A percentile compares a stretch with the other conserved stretches of the same genome.
Evolutionary conservation across 164 flowering plant species (phyloP).

Genomic region (Macadamia integrifolia): DNA sequence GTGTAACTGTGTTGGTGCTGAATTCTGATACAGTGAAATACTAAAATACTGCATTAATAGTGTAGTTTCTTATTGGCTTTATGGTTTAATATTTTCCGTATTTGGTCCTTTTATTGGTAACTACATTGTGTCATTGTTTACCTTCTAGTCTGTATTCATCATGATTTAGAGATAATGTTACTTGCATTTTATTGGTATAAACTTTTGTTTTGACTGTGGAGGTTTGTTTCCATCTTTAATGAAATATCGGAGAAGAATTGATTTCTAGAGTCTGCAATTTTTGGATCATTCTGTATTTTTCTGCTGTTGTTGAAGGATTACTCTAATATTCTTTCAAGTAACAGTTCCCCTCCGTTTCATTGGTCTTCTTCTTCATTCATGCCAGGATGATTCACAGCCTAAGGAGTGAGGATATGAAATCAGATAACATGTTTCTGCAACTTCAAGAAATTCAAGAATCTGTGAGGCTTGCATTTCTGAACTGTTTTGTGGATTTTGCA

Average conservation of each 20-base stretch:
- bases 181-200: too few relatives aligned
- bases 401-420: constrained; percentile 56
- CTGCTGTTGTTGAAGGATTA: not conserved
- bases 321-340: not conserved
- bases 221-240: too few relatives aligned
- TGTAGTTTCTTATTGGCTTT: too few relatives aligned
- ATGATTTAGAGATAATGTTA: too few relatives aligned
- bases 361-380: constrained; percentile 5
- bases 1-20: too few relatives aligned
- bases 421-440: constrained; percentile 62
- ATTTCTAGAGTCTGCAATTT: not conserved
- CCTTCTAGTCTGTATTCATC: too few relatives aligned
- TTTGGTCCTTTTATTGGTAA: too few relatives aligned
- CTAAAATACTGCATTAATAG: too few relatives aligned
- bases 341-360: not conserved
- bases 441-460: constrained; percentile 91
- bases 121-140: too few relatives aligned
- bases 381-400: constrained; percentile 74
- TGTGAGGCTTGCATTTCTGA: constrained; percentile 77
- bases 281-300: not conserved
- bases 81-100: too few relatives aligned
- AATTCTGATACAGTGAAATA: too few relatives aligned
- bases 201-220: too few relatives aligned
- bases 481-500: constrained; percentile 90
- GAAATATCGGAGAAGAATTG: not conserved